Evolutionary conservation across 495 filamentous ascomycete genomes (phyloP).

Genomic region (Astrothelium macrocarpum): DNA sequence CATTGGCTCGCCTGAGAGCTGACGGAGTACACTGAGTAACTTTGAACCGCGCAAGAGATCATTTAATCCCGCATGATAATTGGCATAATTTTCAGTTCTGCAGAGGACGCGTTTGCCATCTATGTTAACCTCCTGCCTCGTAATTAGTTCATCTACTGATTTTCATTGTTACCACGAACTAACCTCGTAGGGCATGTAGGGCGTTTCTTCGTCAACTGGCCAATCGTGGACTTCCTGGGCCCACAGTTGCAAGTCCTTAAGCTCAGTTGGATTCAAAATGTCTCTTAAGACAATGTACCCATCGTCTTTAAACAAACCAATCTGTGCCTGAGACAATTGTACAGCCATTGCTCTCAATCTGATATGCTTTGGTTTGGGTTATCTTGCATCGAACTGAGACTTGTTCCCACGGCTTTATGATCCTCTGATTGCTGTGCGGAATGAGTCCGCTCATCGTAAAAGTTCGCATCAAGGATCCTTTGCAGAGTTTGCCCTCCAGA

Average conservation of each 20-base stretch:
- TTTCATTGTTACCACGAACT: neutral
- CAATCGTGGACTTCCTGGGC: conserved; percentile 37
- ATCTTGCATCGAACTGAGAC: too few relatives aligned
- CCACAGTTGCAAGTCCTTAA: conserved; percentile 32
- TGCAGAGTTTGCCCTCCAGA: neutral
- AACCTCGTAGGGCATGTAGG: conserved; percentile 38
- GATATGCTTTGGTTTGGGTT: too few relatives aligned
- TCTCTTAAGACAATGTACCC: conserved; percentile 35
- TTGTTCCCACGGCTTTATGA: too few relatives aligned
- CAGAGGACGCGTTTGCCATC: conserved; percentile 36
- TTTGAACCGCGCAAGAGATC: conserved; percentile 34
- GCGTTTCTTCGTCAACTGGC: conserved; percentile 25
- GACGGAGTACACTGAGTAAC: conserved; percentile 27
- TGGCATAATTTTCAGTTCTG: conserved; percentile 40
- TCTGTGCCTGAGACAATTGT: conserved; percentile 19
- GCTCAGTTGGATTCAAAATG: conserved; percentile 28
- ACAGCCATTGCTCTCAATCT: neutral
- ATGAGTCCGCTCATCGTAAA: neutral
- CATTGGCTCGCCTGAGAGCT: conserved; percentile 37
- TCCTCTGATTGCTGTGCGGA: neutral
- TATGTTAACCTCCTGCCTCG: conserved; percentile 35
- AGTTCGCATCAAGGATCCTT: neutral
- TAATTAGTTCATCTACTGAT: neutral
- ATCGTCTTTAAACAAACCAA: conserved; percentile 31
- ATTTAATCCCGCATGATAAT: conserved; percentile 35